A percentile compares a stretch with the other conserved stretches of the same genome.
Evolutionary conservation across 805 yeast genomes (phyloP).

Genomic region (Cyberlindnera maritima): DNA sequence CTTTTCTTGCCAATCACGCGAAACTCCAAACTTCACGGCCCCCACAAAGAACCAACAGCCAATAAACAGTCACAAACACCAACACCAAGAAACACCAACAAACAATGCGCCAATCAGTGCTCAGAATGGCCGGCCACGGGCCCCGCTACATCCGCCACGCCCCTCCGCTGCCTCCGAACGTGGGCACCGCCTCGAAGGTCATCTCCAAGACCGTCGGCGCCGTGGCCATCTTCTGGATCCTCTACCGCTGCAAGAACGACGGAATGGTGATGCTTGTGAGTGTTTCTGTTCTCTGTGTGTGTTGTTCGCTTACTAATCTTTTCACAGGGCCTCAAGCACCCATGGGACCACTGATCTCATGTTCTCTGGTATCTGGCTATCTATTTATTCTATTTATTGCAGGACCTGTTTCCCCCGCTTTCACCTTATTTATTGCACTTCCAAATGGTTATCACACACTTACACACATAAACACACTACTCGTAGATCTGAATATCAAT

Average conservation of each 20-base stretch:
- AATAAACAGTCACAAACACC: not conserved
- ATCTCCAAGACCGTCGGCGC: constrained; percentile 74
- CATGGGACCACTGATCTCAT: constrained; percentile 36
- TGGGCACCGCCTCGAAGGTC: constrained; percentile 53
- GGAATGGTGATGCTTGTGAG: constrained; percentile 55
- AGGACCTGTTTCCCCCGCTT: not conserved
- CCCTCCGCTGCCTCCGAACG: constrained; percentile 63
- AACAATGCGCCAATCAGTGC: constrained; percentile 15
- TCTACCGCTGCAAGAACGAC: constrained; percentile 76
- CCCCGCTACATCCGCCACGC: constrained; percentile 46
- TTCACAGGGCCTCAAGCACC: constrained; percentile 37
- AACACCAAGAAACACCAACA: not conserved
- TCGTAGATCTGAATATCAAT: not conserved
- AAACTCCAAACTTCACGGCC: too few relatives aligned
- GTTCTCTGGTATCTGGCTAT: too few relatives aligned
- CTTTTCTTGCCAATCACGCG: too few relatives aligned
- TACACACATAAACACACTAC: too few relatives aligned
- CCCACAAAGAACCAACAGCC: not conserved
- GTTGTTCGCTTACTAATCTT: not conserved
- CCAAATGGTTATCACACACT: not conserved
- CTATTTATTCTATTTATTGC: constrained; percentile 3
- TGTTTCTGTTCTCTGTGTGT: not conserved
- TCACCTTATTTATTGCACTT: not conserved
- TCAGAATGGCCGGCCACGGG: constrained; percentile 15
- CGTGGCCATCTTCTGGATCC: constrained; percentile 85